phyloP scores from a whole-genome alignment of 176 grass and related monocot species.

The Avena eriantha region DNA sequence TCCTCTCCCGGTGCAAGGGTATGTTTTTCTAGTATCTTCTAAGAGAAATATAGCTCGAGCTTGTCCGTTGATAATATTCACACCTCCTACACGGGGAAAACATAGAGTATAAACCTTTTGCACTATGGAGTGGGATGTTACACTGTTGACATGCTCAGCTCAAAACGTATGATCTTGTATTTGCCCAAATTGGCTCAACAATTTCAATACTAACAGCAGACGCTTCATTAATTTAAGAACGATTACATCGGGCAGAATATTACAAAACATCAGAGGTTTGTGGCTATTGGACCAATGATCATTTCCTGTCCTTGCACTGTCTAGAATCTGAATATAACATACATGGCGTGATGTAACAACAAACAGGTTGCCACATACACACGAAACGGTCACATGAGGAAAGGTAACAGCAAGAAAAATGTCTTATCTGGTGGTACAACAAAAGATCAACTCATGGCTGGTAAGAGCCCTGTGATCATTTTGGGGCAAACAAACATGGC shows the following conservation, averaged over 20 bases:
- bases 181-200: not conserved
- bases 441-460: not conserved
- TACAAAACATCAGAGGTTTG: not conserved
- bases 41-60: not conserved
- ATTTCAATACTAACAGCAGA: not conserved
- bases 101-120: not conserved
- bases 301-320: not conserved
- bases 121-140: not conserved
- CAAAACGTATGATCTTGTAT: not conserved
- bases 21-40: not conserved
- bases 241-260: not conserved
- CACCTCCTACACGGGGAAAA: not conserved
- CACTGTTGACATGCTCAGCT: not conserved
- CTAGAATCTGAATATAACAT: slow-evolving; percentile 31
- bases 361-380: not conserved
- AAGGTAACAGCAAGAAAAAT: slow-evolving; percentile 12
- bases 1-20: too few species aligned
- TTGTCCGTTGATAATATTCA: not conserved
- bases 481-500: slow-evolving; percentile 26
- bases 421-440: slow-evolving; percentile 31
- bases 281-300: not conserved
- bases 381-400: not conserved
- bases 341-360: not conserved
- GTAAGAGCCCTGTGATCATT: not conserved
- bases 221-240: not conserved